Base-by-base conservation (phyloP, 345 rosid genomes). In the Rhizophora apiculata region DNA sequence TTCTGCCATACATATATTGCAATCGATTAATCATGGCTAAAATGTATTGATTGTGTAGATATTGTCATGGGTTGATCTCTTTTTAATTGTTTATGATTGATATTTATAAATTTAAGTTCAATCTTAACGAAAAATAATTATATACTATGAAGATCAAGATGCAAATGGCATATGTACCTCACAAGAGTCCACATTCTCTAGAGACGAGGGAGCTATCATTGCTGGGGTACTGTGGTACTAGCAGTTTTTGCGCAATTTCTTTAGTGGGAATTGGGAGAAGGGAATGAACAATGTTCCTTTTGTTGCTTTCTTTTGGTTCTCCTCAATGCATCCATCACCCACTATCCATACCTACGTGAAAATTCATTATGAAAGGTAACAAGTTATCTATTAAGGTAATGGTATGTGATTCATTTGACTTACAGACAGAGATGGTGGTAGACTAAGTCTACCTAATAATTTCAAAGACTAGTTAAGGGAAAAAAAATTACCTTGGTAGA, bases 311-410 rank as follows among this genome's bases (percentile, higher is more conserved):
- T 48, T 67, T 29, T 89, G 93, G 16, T 89, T 89, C 54, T 82
- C 76, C 58, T 75, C 74, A 6, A 56, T 80, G 63, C 87, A 43
- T 22, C 80, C 86, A 51, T 81, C 86, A 60, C 88, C 95, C 61
- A 83, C 85, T 55, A 91, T 51, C 95, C 97, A 89, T 48, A 76
- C 72, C 95, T n/a, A n/a, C n/a, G n/a, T n/a, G n/a, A n/a, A n/a
- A n/a, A n/a, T n/a, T n/a, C n/a, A n/a, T n/a, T n/a, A n/a, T n/a
- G n/a, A n/a, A n/a, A n/a, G n/a, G n/a, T n/a, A n/a, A n/a, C n/a
- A n/a, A n/a, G n/a, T n/a, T 91, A 39, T 39, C 48, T 39, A 11
- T n/a, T 13, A 11, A 43, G 18, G 49, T 11, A 43, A 43, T 43
- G 49, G 5, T 43, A 13, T 2, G 49, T 0, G 49, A 11, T 43